Base-by-base conservation (phyloP, 352 stramenopile genomes). In the Lagenidium giganteum region DNA sequence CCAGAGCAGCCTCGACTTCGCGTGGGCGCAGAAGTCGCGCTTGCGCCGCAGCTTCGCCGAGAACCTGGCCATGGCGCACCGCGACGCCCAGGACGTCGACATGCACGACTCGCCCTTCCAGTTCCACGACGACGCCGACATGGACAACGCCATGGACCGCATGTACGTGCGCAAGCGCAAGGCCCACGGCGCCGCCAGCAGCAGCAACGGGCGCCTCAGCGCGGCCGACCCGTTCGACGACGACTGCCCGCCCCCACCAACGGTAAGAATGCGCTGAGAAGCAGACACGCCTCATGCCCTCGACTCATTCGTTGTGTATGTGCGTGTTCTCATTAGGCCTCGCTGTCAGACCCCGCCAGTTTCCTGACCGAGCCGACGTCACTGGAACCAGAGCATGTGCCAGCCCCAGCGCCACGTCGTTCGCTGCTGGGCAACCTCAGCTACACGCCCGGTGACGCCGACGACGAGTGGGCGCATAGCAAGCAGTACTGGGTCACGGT, bases 401-500 rank as follows among this genome's bases (percentile, higher is more conserved):
- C 14, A 30, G 26, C 4, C 25, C 29, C 31, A 14, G 37, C 6
- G n/a, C n/a, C n/a, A n/a, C n/a, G n/a, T n/a, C n/a, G n/a, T 31
- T 25, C 5, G 11, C 26, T 0, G 32, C 65, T 17, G 6, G 18
- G 11, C 8, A 4, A n/a, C 5, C 16, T 42, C 37, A 42, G 46
- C 2, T 57, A 57, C 47, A 76, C 71, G 24, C 57, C 69, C 11
- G 67, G 56, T 27, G 20, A 72, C 1, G 53, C 74, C 39, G 69
- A 56, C 13, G 69, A 84, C 34, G 64, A 74, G 21, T 87, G 74
- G 74, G 71, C 71, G 3, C 47, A 64, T 36, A 67, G 84, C 46
- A 72, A 80, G 37, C 68, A 83, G 49, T 87, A 82, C 51, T 84
- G 74, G 74, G 51, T 87, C 39, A 87, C 74, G 7, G 67, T 87